Base-by-base conservation (phyloP, 2,329 filamentous ascomycete genomes). In the Phialocephala subalpina region DNA sequence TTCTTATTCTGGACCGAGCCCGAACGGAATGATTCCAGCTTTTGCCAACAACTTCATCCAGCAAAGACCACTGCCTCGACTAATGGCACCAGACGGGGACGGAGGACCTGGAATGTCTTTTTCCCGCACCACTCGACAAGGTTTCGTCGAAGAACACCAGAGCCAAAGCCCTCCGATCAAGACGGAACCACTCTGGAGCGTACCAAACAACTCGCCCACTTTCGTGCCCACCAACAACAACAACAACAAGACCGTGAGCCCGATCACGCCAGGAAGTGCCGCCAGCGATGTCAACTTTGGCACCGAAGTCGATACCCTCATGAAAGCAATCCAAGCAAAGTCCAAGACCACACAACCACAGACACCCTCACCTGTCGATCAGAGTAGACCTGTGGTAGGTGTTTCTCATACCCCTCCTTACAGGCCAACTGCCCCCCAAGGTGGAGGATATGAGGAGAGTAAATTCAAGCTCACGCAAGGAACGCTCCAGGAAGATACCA, bases 231-330 rank as follows among this genome's bases (percentile, higher is more conserved):
- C 68, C 4, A 70, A 55, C 25, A 64, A 53, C 52, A 70, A 70
- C 4, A 70, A 55, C 25, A 64, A 53, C 52, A 70, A 70, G 52
- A 60, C 53, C 9, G 64, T 70, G 14, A 52, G 56, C 6, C 60
- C 69, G 7, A 63, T 55, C n/a, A 20, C 60, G 14, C 61, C 66
- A 11, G 57, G 53, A 35, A 64, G 62, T 22, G 60, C 65, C 0
- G 38, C 65, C 14, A 53, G 61, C 12, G 82, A 86, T n/a, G 80
- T 87, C 45, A 84, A 86, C 67, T 95, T 94, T 76, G 85, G 87
- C n/a, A 97, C 94, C 0, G 88, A 93, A 66, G 89, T 97, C 42
- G 94, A 97, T 76, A 90, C 89, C 49, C 81, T 98, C 49, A 97
- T 97, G 93, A 93, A 91, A 78, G 88, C 91, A 0, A 95, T 97